phyloP scores from a whole-genome alignment of 208 protist species.

The Balamuthia mandrillaris region DNA sequence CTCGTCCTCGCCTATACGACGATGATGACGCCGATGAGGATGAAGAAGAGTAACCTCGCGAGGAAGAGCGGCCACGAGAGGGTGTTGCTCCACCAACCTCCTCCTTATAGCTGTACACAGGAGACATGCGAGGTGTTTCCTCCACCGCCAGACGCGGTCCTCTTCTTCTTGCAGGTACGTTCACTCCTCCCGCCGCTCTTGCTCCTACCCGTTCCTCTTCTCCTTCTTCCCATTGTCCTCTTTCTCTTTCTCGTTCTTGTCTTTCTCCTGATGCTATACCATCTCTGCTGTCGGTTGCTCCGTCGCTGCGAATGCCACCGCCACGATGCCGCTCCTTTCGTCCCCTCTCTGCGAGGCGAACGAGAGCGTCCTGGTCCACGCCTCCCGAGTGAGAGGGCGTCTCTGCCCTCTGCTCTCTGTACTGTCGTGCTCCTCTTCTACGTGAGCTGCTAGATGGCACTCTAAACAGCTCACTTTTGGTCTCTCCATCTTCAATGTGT shows the following conservation, averaged over 20 bases:
- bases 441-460: too few species aligned
- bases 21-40: too few species aligned
- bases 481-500: neutral
- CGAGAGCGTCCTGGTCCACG: conserved; percentile 17
- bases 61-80: neutral
- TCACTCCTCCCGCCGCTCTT: conserved; percentile 23
- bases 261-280: neutral
- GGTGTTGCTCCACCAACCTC: neutral
- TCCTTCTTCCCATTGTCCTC: neutral
- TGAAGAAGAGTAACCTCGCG: neutral
- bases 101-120: too few species aligned
- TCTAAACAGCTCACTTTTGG: too few species aligned
- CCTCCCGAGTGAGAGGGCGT: conserved; percentile 30
- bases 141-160: neutral
- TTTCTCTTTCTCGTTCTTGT: conserved; percentile 7
- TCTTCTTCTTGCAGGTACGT: neutral
- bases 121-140: conserved; percentile 9
- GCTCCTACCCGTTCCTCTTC: neutral
- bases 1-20: neutral
- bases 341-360: neutral
- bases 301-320: neutral
- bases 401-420: neutral
- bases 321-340: neutral
- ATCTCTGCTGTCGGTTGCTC: neutral
- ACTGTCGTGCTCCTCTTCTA: neutral